These are phyloP conservation scores for Brassica balearica DNA, from an alignment of 441 rosid genomes.

Conservation along the genomic window DNA sequence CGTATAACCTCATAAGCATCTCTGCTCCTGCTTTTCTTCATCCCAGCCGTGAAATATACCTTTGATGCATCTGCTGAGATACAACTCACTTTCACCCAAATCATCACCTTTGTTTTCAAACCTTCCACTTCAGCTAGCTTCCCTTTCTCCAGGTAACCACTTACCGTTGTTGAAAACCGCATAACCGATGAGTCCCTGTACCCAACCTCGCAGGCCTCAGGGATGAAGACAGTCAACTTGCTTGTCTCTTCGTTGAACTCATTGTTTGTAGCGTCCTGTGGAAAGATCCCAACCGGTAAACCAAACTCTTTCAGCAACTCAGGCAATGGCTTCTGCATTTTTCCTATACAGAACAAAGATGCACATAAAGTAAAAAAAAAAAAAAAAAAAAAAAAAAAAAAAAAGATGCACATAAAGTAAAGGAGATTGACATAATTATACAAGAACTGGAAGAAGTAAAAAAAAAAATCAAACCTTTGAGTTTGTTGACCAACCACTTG, in stretches of 20 bases:
- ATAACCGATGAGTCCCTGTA: conserved; percentile 84
- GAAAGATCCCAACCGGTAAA: conserved; percentile 85
- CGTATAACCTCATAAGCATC: conserved; percentile 81
- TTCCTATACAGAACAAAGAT: conserved; percentile 59
- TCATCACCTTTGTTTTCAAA: conserved; percentile 83
- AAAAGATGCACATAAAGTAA: conserved; percentile 8
- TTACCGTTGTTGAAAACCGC: conserved; percentile 68
- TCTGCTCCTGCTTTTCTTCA: conserved; percentile 75
- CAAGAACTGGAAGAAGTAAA: background rate
- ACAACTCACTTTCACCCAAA: conserved; percentile 84
- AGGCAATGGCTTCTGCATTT: conserved; percentile 87
- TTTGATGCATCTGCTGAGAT: conserved; percentile 71
- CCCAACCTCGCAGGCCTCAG: conserved; percentile 81
- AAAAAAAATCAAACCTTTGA: conserved; percentile 61
- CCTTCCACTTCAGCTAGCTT: conserved; percentile 85
- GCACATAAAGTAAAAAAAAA: background rate
- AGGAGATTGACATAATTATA: background rate
- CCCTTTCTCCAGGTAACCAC: conserved; percentile 81
- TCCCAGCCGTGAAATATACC: conserved; percentile 75
- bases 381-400: too few relatives aligned
- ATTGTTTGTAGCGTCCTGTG: conserved; percentile 89
- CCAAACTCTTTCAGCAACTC: conserved; percentile 85
- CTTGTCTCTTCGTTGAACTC: conserved; percentile 85
- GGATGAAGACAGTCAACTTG: conserved; percentile 76
- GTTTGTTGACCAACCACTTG: conserved; percentile 88